phyloP scores from a whole-genome alignment of 805 yeast genomes.

The Myxozyma neotropica region DNA sequence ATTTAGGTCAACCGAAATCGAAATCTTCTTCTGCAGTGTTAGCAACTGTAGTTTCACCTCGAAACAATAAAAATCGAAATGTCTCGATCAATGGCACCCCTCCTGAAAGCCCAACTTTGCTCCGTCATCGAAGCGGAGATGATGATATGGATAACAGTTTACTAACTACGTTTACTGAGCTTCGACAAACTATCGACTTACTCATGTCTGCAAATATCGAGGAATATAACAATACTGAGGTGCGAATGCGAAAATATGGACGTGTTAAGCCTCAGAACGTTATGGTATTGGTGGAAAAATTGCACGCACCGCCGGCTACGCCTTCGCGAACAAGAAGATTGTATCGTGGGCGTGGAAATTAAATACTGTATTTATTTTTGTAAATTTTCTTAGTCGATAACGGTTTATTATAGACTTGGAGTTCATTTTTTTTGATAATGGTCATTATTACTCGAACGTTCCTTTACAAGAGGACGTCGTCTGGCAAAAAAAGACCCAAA shows the following conservation, averaged over 20 bases:
- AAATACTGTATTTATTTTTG: neutral
- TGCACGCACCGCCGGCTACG: constrained; percentile 17
- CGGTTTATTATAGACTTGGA: too few species aligned
- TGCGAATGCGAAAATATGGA: constrained; percentile 67
- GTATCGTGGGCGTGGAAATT: constrained; percentile 7
- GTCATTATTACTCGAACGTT: too few species aligned
- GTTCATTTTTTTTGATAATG: too few species aligned
- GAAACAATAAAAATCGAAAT: neutral
- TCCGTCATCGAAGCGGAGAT: constrained; percentile 22
- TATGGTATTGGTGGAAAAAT: constrained; percentile 56
- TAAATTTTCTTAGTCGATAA: too few species aligned
- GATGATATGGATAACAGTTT: constrained; percentile 43
- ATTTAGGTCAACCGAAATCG: constrained; percentile 32
- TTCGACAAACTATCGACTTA: constrained; percentile 77
- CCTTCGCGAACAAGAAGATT: constrained; percentile 3
- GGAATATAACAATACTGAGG: constrained; percentile 59
- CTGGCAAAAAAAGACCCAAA: too few species aligned
- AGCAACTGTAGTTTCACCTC: neutral
- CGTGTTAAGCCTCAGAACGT: constrained; percentile 77
- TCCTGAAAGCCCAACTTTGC: neutral
- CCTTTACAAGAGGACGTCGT: too few species aligned
- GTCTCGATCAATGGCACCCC: constrained; percentile 12
- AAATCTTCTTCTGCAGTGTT: neutral
- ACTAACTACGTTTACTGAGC: constrained; percentile 72
- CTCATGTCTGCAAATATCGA: constrained; percentile 63